phyloP scores from a whole-genome alignment of 495 filamentous ascomycete genomes.

The Saxophila tyrrhenica region DNA sequence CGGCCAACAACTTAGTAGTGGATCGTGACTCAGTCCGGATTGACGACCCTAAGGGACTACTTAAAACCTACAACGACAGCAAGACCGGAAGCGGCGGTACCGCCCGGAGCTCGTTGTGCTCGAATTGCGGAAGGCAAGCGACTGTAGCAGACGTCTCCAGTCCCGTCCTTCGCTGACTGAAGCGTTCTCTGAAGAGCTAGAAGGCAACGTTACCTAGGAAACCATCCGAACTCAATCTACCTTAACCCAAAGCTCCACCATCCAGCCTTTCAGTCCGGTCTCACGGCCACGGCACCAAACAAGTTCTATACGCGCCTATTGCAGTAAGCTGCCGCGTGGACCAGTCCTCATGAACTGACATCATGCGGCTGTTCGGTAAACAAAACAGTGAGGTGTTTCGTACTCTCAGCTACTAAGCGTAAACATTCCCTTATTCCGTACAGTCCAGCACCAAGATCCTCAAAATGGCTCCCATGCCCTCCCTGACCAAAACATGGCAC shows the following conservation, averaged over 20 bases:
- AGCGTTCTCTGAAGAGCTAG: too few relatives aligned
- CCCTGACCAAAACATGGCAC: conserved; percentile 20
- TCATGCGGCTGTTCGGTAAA: not conserved
- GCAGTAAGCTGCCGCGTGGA: not conserved
- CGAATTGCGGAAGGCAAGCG: not conserved
- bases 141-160: too few relatives aligned
- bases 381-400: not conserved
- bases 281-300: too few relatives aligned
- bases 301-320: not conserved
- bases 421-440: not conserved
- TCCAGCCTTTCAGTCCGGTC: too few relatives aligned
- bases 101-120: not conserved
- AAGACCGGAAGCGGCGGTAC: not conserved
- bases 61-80: not conserved
- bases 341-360: not conserved
- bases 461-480: conserved; percentile 21
- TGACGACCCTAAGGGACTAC: not conserved
- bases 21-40: not conserved
- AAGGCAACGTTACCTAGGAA: not conserved
- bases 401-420: not conserved
- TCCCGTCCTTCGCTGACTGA: too few relatives aligned
- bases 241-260: not conserved
- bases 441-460: not conserved
- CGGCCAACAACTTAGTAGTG: not conserved
- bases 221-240: not conserved